Evolutionary conservation across 2,329 filamentous ascomycete genomes (phyloP).

Genomic region (Fusarium gaditjirri): DNA sequence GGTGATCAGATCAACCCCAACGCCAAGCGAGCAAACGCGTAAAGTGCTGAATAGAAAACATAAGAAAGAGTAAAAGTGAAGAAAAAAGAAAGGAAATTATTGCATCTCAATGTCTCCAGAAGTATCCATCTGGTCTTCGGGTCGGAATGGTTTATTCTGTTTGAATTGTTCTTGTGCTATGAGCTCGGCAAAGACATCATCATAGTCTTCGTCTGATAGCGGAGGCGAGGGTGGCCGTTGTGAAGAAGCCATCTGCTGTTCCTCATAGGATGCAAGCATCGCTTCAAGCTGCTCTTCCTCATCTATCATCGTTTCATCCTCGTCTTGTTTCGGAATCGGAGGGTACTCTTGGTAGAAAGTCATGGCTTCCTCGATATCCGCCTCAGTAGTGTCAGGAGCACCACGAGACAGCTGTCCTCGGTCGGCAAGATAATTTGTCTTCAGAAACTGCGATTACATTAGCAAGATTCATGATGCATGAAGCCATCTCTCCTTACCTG

Average conservation of each 20-base stretch:
- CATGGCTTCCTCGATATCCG: slow-evolving; percentile 63
- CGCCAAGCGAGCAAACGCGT: slow-evolving; percentile 29
- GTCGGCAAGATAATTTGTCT: slow-evolving; percentile 50
- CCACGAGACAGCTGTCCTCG: slow-evolving; percentile 49
- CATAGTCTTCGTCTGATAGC: slow-evolving; percentile 69
- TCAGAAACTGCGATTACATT: slow-evolving; percentile 47
- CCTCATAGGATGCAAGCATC: slow-evolving; percentile 61
- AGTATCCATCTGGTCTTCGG: slow-evolving; percentile 60
- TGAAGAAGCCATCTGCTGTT: slow-evolving; percentile 36
- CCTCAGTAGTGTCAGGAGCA: slow-evolving; percentile 57
- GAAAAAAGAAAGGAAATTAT: background rate
- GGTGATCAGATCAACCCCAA: slow-evolving; percentile 28
- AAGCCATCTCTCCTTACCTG: slow-evolving; percentile 45
- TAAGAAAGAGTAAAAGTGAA: background rate
- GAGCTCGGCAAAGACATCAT: slow-evolving; percentile 65
- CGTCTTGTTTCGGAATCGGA: slow-evolving; percentile 33
- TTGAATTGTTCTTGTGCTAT: slow-evolving; percentile 47
- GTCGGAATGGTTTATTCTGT: slow-evolving; percentile 22
- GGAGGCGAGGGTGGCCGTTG: slow-evolving; percentile 49
- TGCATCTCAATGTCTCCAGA: slow-evolving; percentile 47
- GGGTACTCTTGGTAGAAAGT: slow-evolving; percentile 47
- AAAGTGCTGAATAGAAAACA: slow-evolving; percentile 1
- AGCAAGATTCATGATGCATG: background rate
- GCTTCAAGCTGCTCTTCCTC: slow-evolving; percentile 69
- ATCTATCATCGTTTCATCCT: slow-evolving; percentile 65